phyloP scores from a whole-genome alignment of 2,329 filamentous ascomycete species.

The Stemphylium vesicarium region DNA sequence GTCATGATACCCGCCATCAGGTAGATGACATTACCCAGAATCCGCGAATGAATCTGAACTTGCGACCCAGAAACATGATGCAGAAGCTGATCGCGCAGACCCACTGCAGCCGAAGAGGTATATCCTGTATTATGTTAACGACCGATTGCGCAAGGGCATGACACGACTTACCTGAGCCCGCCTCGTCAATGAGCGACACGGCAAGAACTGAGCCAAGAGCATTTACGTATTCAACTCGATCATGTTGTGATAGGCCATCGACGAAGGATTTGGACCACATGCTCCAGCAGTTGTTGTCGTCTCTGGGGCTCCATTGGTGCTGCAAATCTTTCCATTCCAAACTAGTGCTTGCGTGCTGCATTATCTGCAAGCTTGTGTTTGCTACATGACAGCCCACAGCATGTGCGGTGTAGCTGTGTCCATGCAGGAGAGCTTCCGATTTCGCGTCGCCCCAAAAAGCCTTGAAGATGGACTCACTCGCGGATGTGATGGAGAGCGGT shows the following conservation, averaged over 20 bases:
- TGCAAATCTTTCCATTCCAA: constrained; percentile 3
- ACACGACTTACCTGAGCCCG: constrained; percentile 52
- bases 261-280: constrained; percentile 72
- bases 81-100: constrained; percentile 59
- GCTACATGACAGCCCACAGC: constrained; percentile 81
- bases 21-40: constrained; percentile 67
- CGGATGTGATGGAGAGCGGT: constrained; percentile 77
- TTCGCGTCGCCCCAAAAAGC: constrained; percentile 76
- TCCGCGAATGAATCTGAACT: constrained; percentile 63
- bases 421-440: constrained; percentile 79
- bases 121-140: constrained; percentile 53
- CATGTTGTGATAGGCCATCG: constrained; percentile 61
- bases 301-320: neutral
- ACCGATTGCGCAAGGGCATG: neutral
- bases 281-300: constrained; percentile 62
- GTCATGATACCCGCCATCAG: constrained; percentile 61
- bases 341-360: constrained; percentile 46
- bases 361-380: constrained; percentile 66
- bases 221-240: constrained; percentile 69
- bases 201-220: constrained; percentile 77
- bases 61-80: constrained; percentile 42
- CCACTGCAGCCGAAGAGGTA: constrained; percentile 61
- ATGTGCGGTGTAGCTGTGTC: constrained; percentile 87
- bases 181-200: constrained; percentile 62
- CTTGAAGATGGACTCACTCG: constrained; percentile 74